Evolutionary conservation across 2,329 filamentous ascomycete species (phyloP).

Genomic region (Colletotrichum neosansevieriae): DNA sequence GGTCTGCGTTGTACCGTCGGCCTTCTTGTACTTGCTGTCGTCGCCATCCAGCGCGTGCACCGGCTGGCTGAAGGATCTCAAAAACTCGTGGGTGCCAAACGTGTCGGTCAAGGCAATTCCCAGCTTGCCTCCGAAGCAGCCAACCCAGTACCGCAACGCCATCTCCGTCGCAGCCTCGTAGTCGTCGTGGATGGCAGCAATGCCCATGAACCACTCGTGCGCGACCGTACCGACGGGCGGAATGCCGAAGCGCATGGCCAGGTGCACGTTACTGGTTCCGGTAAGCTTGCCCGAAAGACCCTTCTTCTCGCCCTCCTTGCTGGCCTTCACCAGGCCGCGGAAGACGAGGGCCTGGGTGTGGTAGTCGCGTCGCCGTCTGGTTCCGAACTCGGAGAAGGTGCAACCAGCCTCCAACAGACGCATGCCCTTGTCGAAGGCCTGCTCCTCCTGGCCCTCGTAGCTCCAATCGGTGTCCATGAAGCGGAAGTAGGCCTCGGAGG

Average conservation of each 20-base stretch:
- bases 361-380: conserved; percentile 88
- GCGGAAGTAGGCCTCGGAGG: conserved; percentile 97
- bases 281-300: conserved; percentile 79
- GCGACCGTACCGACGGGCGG: conserved; percentile 88
- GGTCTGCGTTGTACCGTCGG: conserved; percentile 61
- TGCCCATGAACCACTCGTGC: conserved; percentile 99
- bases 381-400: conserved; percentile 93
- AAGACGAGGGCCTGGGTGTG: conserved; percentile 95
- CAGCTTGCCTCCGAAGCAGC: conserved; percentile 87
- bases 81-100: conserved; percentile 91
- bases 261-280: conserved; percentile 96
- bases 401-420: conserved; percentile 85
- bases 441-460: conserved; percentile 87
- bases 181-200: conserved; percentile 88
- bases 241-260: conserved; percentile 92
- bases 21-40: conserved; percentile 54
- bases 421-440: conserved; percentile 84
- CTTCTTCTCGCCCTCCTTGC: conserved; percentile 74
- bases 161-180: conserved; percentile 88
- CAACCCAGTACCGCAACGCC: conserved; percentile 88
- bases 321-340: conserved; percentile 83
- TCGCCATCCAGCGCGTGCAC: conserved; percentile 59
- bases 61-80: conserved; percentile 83
- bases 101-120: conserved; percentile 95
- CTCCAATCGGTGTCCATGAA: conserved; percentile 96